Evolutionary conservation across 192 early-diverging fungal species (phyloP).

Genomic region (Oehlia diaphana): DNA sequence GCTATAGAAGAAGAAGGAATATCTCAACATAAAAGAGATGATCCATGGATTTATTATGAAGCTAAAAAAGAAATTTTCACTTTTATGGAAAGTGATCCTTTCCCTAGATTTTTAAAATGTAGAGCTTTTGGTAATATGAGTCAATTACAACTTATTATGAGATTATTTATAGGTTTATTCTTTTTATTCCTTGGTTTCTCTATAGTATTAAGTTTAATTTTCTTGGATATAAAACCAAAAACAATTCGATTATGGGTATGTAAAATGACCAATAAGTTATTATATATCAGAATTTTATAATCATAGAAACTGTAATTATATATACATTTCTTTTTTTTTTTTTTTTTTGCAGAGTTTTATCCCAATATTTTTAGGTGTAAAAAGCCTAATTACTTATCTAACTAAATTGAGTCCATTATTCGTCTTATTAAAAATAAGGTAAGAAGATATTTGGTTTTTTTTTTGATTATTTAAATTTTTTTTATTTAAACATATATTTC

Average conservation of each 20-base stretch:
- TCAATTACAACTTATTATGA: constrained; percentile 43
- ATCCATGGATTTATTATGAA: constrained; percentile 54
- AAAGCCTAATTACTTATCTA: constrained; percentile 19
- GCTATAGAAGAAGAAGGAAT: constrained; percentile 33
- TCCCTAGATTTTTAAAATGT: constrained; percentile 55
- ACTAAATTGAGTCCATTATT: constrained; percentile 24
- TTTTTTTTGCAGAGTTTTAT: constrained; percentile 16
- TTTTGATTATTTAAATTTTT: neutral
- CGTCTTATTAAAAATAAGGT: constrained; percentile 27
- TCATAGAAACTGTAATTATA: neutral
- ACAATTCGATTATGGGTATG: constrained; percentile 55
- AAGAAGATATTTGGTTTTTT: neutral
- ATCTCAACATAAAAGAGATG: constrained; percentile 31
- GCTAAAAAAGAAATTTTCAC: constrained; percentile 56
- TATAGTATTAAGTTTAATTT: constrained; percentile 51
- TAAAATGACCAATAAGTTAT: no score
- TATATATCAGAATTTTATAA: no score
- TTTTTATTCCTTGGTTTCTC: constrained; percentile 55
- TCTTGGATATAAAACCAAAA: constrained; percentile 48
- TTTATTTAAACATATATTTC: neutral
- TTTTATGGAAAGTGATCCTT: constrained; percentile 52
- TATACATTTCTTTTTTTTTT: neutral
- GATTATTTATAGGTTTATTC: constrained; percentile 49
- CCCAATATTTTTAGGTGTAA: constrained; percentile 26
- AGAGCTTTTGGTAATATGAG: constrained; percentile 60